These are phyloP conservation scores for Pseudoscleropodium purum DNA, from an alignment of 225 moss, liverwort and hornwort genomes.

Conservation along the genomic window DNA sequence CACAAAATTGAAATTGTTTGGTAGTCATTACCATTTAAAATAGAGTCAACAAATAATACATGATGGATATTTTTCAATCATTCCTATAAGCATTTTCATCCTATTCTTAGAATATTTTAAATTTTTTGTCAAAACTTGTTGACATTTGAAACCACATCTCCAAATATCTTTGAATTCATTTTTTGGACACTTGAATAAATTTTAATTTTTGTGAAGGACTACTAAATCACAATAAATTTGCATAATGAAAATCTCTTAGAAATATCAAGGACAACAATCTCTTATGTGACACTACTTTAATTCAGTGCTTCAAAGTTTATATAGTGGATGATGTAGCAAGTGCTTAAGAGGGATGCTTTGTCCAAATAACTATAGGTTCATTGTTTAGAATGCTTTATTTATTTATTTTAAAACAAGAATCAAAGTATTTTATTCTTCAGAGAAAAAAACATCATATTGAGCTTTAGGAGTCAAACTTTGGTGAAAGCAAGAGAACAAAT, in stretches of 20 bases:
- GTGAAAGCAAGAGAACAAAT: not conserved
- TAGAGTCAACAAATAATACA: not conserved
- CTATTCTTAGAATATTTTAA: not conserved
- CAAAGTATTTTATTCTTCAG: rapidly evolving
- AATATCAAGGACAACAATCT: not conserved
- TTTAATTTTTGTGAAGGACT: not conserved
- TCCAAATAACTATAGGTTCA: not conserved
- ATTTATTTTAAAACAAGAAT: not conserved
- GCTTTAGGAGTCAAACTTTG: not conserved
- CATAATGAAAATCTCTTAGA: not conserved
- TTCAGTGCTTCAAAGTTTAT: not conserved
- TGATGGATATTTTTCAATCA: not conserved
- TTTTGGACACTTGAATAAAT: not conserved
- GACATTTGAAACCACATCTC: not conserved
- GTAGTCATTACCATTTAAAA: not conserved
- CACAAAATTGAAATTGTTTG: not conserved
- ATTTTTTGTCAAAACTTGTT: not conserved
- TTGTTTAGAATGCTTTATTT: not conserved
- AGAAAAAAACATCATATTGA: not conserved
- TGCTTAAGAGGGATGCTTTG: not conserved
- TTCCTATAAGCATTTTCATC: not conserved
- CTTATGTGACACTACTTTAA: too few relatives aligned
- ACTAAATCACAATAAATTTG: not conserved
- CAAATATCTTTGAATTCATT: not conserved
- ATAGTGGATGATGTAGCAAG: not conserved